Conservation (phyloP, 2,329 filamentous ascomycete species). For the Penicillium griseofulvum region DNA sequence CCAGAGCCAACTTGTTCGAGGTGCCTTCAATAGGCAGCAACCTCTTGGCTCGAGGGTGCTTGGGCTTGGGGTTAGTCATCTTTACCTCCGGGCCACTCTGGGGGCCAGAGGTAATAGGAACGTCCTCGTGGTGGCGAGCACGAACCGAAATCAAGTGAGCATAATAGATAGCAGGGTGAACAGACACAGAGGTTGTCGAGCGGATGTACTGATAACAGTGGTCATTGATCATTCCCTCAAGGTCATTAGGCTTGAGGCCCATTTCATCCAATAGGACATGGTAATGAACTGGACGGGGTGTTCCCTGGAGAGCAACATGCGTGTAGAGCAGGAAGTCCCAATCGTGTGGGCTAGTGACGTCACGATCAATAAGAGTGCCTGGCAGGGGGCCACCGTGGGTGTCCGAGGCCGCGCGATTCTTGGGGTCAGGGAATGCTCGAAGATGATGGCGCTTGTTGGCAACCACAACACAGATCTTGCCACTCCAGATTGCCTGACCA, state of each 20-base stretch:
- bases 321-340: conserved; percentile 79
- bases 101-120: conserved; percentile 40
- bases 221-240: conserved; percentile 89
- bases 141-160: conserved; percentile 84
- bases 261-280: conserved; percentile 84
- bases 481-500: conserved; percentile 32
- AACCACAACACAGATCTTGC: conserved; percentile 80
- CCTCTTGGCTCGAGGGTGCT: conserved; percentile 31
- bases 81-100: conserved; percentile 41
- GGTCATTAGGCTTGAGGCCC: conserved; percentile 61
- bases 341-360: conserved; percentile 87
- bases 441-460: conserved; percentile 94
- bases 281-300: conserved; percentile 88
- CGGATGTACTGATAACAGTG: conserved; percentile 92
- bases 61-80: conserved; percentile 28
- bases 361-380: conserved; percentile 81
- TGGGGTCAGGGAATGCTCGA: conserved; percentile 75
- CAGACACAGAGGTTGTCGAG: conserved; percentile 85
- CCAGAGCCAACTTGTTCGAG: conserved; percentile 30
- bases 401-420: conserved; percentile 56
- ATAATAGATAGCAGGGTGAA: conserved; percentile 84
- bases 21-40: conserved; percentile 36
- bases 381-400: conserved; percentile 78
- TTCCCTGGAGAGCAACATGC: conserved; percentile 85
- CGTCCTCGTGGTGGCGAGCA: conserved; percentile 70